Percentiles rank a stretch among this genome's conserved stretches.
phyloP scores from a whole-genome alignment of 2,329 filamentous ascomycete genomes.

The Aureobasidium sp. region DNA sequence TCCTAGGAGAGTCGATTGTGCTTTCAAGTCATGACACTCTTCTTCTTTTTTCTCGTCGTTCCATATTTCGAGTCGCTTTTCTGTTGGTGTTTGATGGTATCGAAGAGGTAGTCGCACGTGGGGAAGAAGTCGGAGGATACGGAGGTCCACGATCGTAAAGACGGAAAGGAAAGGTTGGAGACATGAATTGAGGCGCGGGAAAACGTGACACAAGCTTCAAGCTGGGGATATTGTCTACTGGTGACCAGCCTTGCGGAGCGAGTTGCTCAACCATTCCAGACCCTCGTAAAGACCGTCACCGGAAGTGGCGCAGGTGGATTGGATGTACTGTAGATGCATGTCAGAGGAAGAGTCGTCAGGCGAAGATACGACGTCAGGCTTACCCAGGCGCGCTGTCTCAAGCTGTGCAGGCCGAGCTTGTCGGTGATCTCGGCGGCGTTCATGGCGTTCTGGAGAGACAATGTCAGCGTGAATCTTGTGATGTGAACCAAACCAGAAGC shows the following conservation, averaged over 20 bases:
- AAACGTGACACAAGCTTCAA: slow-evolving; percentile 7
- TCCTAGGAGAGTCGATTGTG: neutral
- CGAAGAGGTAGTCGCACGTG: slow-evolving; percentile 1
- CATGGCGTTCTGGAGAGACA: slow-evolving; percentile 78
- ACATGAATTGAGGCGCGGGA: slow-evolving; percentile 12
- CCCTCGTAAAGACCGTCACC: slow-evolving; percentile 99
- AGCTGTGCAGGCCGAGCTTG: slow-evolving; percentile 98
- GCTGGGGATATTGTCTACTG: slow-evolving; percentile 29
- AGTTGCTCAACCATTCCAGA: slow-evolving; percentile 61
- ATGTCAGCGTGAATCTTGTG: neutral
- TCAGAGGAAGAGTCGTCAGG: neutral
- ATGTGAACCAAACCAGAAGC: slow-evolving; percentile 36
- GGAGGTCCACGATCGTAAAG: neutral
- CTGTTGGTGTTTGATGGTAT: slow-evolving; percentile 1
- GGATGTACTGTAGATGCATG: slow-evolving; percentile 65
- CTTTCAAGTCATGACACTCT: neutral
- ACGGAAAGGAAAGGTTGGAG: slow-evolving; percentile 13
- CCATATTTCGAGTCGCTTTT: slow-evolving; percentile 6
- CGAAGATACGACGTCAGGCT: slow-evolving; percentile 30
- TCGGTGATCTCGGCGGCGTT: slow-evolving; percentile 99
- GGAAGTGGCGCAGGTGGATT: slow-evolving; percentile 98
- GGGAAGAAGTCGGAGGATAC: neutral
- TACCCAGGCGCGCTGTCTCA: slow-evolving; percentile 99
- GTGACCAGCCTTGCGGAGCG: slow-evolving; percentile 48
- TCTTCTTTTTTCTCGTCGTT: neutral